Percentiles rank a stretch among this genome's conserved stretches.
phyloP scores from a whole-genome alignment of 345 rosid genomes.

The Acer saccharum region DNA sequence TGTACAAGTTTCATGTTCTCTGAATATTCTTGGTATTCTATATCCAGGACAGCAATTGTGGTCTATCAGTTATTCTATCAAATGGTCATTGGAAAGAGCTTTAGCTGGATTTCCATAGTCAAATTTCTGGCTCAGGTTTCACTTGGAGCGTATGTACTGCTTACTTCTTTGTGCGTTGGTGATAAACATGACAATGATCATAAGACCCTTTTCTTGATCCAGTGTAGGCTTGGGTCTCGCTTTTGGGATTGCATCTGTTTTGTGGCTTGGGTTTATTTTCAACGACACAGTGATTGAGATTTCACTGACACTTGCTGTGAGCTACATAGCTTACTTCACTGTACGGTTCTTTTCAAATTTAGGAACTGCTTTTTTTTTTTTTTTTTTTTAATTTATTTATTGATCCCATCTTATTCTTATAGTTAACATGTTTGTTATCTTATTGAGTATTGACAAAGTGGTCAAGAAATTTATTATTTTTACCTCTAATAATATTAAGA shows the following conservation, averaged over 20 bases:
- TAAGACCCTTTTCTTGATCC: constrained; percentile 37
- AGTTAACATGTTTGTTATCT: background rate
- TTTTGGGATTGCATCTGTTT: constrained; percentile 83
- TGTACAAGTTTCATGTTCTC: constrained; percentile 14
- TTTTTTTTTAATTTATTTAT: background rate
- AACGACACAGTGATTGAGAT: constrained; percentile 94
- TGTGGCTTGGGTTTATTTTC: constrained; percentile 94
- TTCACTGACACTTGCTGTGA: constrained; percentile 83
- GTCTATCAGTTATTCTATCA: constrained; percentile 86
- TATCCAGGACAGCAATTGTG: constrained; percentile 89
- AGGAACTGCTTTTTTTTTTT: background rate
- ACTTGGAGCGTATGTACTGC: constrained; percentile 88
- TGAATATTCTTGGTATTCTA: constrained; percentile 18
- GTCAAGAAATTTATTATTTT: background rate
- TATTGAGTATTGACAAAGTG: background rate
- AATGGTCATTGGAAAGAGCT: constrained; percentile 76
- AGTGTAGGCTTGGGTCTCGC: constrained; percentile 93
- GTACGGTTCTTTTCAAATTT: constrained; percentile 52
- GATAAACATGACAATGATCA: constrained; percentile 14
- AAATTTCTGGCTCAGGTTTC: constrained; percentile 69
- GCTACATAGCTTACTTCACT: constrained; percentile 86
- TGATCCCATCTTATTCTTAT: background rate
- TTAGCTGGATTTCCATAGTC: constrained; percentile 54
- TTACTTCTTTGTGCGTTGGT: constrained; percentile 9
- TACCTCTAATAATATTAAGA: background rate